phyloP scores from a whole-genome alignment of 768 basidiomycete species.

The Boletus insuetus region DNA sequence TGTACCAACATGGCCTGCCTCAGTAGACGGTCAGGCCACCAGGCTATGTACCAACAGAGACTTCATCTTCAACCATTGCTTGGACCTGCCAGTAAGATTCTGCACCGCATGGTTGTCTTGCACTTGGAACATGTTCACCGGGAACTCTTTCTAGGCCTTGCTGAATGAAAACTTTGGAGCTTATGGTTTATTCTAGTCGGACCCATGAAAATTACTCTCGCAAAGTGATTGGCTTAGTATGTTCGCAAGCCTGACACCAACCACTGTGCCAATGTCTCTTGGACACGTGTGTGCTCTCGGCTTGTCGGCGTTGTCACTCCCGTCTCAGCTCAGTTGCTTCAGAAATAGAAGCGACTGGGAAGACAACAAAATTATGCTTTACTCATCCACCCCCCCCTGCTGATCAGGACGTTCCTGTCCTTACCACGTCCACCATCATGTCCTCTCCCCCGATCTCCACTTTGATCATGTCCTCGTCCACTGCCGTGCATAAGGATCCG shows the following conservation, averaged over 20 bases:
- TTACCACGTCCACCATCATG: not conserved
- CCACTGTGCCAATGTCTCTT: not conserved
- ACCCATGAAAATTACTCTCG: too few species aligned
- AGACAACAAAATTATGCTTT: not conserved
- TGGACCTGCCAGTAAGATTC: too few species aligned
- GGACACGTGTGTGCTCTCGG: not conserved
- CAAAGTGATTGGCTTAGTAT: too few species aligned
- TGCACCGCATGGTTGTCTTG: too few species aligned
- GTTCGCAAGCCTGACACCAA: too few species aligned
- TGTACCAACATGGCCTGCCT: too few species aligned
- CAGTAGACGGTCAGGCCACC: too few species aligned
- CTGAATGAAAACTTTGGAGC: too few species aligned
- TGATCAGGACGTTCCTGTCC: not conserved
- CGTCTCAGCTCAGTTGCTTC: not conserved
- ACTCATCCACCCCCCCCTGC: not conserved
- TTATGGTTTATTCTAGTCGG: too few species aligned
- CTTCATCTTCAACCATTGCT: too few species aligned
- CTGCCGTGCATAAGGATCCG: not conserved
- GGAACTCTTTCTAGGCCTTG: not conserved
- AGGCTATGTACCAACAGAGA: too few species aligned
- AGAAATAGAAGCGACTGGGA: conserved; percentile 16
- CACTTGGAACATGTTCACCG: not conserved
- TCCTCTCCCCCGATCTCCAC: not conserved
- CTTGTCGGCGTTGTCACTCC: not conserved
- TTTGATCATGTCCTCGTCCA: conserved; percentile 7